Percentiles rank a stretch among this genome's conserved stretches.
phyloP scores from a whole-genome alignment of 257 asterid species.

The Solanum virginianum region DNA sequence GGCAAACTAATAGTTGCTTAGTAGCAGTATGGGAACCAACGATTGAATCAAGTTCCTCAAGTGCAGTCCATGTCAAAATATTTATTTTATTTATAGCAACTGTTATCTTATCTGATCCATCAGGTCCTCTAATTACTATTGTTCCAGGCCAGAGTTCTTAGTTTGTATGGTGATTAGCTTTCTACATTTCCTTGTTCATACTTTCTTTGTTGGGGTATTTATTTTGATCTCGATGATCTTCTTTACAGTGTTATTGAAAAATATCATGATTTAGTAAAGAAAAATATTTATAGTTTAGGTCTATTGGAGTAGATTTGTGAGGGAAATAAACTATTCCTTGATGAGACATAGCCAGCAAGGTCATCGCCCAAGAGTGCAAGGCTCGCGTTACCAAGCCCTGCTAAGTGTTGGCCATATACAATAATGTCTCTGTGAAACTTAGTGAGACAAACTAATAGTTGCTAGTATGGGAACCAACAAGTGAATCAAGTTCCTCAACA shows the following conservation, averaged over 20 bases:
- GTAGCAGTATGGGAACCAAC: too few relatives aligned
- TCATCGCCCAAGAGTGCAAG: conserved; percentile 95
- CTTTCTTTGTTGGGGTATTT: not conserved
- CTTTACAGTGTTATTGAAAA: not conserved
- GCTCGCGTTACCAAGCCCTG: conserved; percentile 93
- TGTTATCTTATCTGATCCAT: too few relatives aligned
- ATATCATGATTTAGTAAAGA: not conserved
- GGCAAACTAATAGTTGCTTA: too few relatives aligned
- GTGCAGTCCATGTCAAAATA: too few relatives aligned
- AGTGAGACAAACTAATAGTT: too few relatives aligned
- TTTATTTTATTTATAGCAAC: too few relatives aligned
- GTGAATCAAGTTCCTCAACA: too few relatives aligned
- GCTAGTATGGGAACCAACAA: too few relatives aligned
- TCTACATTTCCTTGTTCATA: not conserved
- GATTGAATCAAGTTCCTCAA: too few relatives aligned
- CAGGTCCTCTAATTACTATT: conserved; percentile 80
- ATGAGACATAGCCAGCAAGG: conserved; percentile 75
- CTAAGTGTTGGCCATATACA: conserved; percentile 75
- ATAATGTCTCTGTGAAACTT: too few relatives aligned
- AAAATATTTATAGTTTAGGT: not conserved
- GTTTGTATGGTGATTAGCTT: conserved; percentile 42
- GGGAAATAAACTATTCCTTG: conserved; percentile 39
- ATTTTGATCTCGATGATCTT: not conserved
- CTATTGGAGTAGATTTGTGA: not conserved
- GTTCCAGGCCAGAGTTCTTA: conserved; percentile 82